A percentile compares a stretch with the other conserved stretches of the same genome.
Evolutionary conservation across 768 basidiomycete species (phyloP).

Genomic region (Pulveroboletus sp.): DNA sequence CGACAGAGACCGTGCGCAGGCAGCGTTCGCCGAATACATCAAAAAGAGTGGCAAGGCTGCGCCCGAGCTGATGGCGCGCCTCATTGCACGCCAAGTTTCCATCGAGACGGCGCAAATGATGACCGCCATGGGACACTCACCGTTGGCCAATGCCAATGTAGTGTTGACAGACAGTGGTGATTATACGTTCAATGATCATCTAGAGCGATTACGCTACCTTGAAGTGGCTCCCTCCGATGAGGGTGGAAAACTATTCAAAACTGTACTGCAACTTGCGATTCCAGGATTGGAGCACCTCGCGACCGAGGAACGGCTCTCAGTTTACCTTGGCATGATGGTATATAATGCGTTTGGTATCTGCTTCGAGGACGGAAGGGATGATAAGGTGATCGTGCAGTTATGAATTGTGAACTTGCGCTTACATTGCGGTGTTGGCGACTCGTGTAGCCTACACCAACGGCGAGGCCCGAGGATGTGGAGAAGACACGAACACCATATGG

Average conservation of each 20-base stretch:
- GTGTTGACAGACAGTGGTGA: constrained; percentile 42
- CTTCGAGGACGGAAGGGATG: constrained; percentile 61
- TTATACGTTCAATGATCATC: constrained; percentile 71
- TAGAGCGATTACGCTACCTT: constrained; percentile 71
- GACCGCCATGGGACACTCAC: constrained; percentile 18
- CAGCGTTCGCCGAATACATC: constrained; percentile 53
- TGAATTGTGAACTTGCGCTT: neutral
- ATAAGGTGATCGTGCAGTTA: constrained; percentile 50
- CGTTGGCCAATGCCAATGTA: constrained; percentile 11
- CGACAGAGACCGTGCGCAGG: constrained; percentile 57
- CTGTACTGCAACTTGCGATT: constrained; percentile 58
- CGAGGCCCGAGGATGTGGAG: constrained; percentile 69
- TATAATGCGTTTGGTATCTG: constrained; percentile 80
- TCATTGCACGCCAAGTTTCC: constrained; percentile 70
- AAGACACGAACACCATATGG: constrained; percentile 75
- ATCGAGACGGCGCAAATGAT: constrained; percentile 60
- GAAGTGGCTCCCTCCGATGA: constrained; percentile 49
- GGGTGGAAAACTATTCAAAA: constrained; percentile 48
- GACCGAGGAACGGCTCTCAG: constrained; percentile 58
- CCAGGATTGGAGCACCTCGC: constrained; percentile 74
- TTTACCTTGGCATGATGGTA: constrained; percentile 64
- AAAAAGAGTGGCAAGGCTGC: constrained; percentile 44
- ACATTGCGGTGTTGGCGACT: neutral
- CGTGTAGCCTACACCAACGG: constrained; percentile 47
- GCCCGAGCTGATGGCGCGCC: constrained; percentile 63